Evolutionary conservation across 2,329 filamentous ascomycete species (phyloP).

Genomic region (Fusarium floridanum): DNA sequence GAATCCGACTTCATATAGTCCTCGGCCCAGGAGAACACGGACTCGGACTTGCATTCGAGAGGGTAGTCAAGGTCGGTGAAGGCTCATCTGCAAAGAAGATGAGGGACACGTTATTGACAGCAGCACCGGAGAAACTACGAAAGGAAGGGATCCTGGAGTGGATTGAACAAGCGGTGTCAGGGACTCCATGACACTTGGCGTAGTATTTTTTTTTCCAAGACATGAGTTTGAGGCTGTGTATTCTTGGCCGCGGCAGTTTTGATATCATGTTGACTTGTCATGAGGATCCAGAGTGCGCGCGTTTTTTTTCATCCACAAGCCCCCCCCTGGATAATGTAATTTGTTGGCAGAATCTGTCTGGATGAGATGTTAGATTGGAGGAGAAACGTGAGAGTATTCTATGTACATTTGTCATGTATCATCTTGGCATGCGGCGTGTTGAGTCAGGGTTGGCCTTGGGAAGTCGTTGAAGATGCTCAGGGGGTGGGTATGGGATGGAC

Average conservation of each 20-base stretch:
- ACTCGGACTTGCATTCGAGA: constrained; percentile 28
- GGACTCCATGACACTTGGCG: not conserved
- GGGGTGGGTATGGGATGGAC: not conserved
- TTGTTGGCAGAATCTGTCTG: not conserved
- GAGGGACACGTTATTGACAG: constrained; percentile 17
- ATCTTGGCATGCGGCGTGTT: not conserved
- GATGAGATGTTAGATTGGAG: not conserved
- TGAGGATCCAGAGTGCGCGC: not conserved
- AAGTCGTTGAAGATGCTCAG: not conserved
- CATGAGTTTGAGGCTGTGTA: not conserved
- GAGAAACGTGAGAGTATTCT: not conserved
- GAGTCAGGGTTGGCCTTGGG: not conserved
- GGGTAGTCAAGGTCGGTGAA: constrained; percentile 8
- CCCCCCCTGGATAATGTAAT: not conserved
- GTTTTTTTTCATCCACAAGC: not conserved
- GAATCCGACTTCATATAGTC: constrained; percentile 36
- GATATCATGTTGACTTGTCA: not conserved
- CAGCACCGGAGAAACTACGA: constrained; percentile 17
- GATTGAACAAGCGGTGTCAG: constrained; percentile 14
- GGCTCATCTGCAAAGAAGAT: not conserved
- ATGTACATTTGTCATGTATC: not conserved
- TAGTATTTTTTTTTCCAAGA: not conserved
- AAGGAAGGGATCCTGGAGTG: constrained; percentile 30
- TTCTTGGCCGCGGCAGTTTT: not conserved
- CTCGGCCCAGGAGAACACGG: constrained; percentile 36